Percentiles rank a stretch among this genome's conserved stretches.
These are phyloP conservation scores for Tulasnella sp. DNA, from an alignment of 768 basidiomycete genomes.

Conservation along the genomic window DNA sequence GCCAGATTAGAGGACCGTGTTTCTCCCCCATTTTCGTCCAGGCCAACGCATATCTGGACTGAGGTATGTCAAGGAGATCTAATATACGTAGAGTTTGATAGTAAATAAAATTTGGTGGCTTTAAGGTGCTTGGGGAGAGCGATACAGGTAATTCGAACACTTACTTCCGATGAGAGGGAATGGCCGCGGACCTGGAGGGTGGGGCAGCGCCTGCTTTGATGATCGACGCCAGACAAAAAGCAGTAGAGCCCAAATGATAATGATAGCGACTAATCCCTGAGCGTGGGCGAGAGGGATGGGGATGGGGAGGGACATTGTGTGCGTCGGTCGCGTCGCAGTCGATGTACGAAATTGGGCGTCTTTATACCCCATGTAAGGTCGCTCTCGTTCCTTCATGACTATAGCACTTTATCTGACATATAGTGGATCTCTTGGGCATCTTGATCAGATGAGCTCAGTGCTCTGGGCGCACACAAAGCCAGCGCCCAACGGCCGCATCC, in stretches of 20 bases:
- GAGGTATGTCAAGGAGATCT: constrained; percentile 31
- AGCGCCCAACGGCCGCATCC: background rate
- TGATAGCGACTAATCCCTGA: background rate
- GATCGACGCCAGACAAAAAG: background rate
- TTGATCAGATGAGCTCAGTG: too few relatives aligned
- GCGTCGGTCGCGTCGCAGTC: too few relatives aligned
- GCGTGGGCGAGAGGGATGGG: background rate
- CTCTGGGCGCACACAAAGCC: too few relatives aligned
- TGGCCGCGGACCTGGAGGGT: background rate
- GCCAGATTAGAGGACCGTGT: constrained; percentile 13
- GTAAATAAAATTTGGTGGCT: too few relatives aligned
- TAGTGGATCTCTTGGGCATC: too few relatives aligned
- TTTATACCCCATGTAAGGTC: too few relatives aligned
- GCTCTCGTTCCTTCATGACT: too few relatives aligned
- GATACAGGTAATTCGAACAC: background rate
- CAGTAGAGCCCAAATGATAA: background rate
- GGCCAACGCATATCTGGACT: background rate
- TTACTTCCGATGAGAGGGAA: constrained; percentile 7
- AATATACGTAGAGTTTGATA: background rate
- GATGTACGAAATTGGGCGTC: too few relatives aligned
- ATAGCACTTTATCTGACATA: too few relatives aligned
- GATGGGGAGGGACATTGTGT: background rate
- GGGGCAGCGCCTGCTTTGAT: background rate
- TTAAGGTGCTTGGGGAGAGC: background rate
- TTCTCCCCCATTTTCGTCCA: constrained; percentile 17